Base-by-base conservation (phyloP, 2,329 filamentous ascomycete genomes). In the Cladosporium sp. region DNA sequence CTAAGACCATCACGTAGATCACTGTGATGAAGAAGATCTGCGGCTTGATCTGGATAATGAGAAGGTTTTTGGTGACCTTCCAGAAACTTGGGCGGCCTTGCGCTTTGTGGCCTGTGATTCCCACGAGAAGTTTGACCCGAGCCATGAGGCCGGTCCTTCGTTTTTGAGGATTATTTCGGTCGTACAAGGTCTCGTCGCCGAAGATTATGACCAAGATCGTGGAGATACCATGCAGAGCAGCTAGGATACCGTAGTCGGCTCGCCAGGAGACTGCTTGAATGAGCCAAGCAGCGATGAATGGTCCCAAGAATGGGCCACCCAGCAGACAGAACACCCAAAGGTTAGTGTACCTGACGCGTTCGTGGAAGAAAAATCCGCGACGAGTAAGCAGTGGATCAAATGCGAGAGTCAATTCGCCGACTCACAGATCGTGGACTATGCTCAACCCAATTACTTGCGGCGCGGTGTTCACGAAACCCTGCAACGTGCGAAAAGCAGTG, bases 321-420 rank as follows among this genome's bases (percentile, higher is more conserved):
- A 74, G 65, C 52, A 76, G 72, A 63, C 72, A 72, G 11, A 72
- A 67, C 31, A 71, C 69, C 75, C 74, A 77, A 58, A 78, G 72
- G 23, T 75, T 76, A 64, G 77, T 73, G 57, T 75, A 77, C 7
- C 76, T 68, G 2, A 76, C 73, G 53, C 75, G 75, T 62, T 78
- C 76, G 55, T 78, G 75, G 68, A 78, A 77, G 71, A 71, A 78
- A 69, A 78, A 78, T 11, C 55, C 35, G 29, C 14, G 11, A 29
- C 11, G 21, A 26, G 21, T 33, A 23, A 57, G 28, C 37, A 40
- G 16, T 7, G 37, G 16, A 7, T 16, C 1, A 7, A 40, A 40
- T 3, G 16, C 7, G 5, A n/a, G n/a, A 37, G 5, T 21, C 40
- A 28, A 55, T 1, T 40, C 7, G 40, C 18, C 7, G 18, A 21